These are phyloP conservation scores for Kuraishia borneana DNA, from an alignment of 805 yeast species.

Conservation along the genomic window DNA sequence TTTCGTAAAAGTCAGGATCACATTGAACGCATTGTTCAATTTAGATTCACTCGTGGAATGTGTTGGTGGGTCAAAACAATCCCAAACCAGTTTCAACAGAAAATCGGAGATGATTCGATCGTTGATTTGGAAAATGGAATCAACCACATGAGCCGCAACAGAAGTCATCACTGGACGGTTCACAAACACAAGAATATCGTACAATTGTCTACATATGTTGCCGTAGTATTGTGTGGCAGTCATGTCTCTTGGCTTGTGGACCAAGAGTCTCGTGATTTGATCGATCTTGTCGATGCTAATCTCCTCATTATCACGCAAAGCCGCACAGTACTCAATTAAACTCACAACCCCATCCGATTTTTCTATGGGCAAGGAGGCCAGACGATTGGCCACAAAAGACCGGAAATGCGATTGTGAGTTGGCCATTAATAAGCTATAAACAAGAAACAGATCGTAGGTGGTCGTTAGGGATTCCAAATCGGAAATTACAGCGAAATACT, in stretches of 20 bases:
- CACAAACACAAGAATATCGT: slow-evolving; percentile 41
- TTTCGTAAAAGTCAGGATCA: slow-evolving; percentile 49
- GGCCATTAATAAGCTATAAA: slow-evolving; percentile 47
- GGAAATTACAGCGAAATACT: slow-evolving; percentile 7
- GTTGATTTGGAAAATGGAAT: slow-evolving; percentile 39
- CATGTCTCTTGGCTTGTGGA: slow-evolving; percentile 48
- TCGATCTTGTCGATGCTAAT: slow-evolving; percentile 55
- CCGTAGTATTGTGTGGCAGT: slow-evolving; percentile 39
- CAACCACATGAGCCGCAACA: slow-evolving; percentile 43
- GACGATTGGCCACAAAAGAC: slow-evolving; percentile 30
- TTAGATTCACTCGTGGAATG: slow-evolving; percentile 27
- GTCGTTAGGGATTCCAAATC: slow-evolving; percentile 34
- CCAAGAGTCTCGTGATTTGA: slow-evolving; percentile 53
- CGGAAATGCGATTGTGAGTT: slow-evolving; percentile 37
- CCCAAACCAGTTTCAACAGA: slow-evolving; percentile 40
- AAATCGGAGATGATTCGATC: slow-evolving; percentile 44
- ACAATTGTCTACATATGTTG: slow-evolving; percentile 53
- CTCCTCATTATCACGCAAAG: slow-evolving; percentile 64
- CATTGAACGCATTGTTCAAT: slow-evolving; percentile 54
- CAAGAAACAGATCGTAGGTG: slow-evolving; percentile 55
- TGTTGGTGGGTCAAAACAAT: slow-evolving; percentile 24
- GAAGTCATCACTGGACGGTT: slow-evolving; percentile 52
- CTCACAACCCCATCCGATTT: slow-evolving; percentile 59
- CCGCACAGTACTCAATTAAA: slow-evolving; percentile 66
- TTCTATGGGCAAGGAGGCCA: slow-evolving; percentile 43